Evolutionary conservation across 176 grass and related monocot genomes (phyloP), one percentile per base, ranked within the genome.

Genomic region (Aegilops umbellulata): DNA sequence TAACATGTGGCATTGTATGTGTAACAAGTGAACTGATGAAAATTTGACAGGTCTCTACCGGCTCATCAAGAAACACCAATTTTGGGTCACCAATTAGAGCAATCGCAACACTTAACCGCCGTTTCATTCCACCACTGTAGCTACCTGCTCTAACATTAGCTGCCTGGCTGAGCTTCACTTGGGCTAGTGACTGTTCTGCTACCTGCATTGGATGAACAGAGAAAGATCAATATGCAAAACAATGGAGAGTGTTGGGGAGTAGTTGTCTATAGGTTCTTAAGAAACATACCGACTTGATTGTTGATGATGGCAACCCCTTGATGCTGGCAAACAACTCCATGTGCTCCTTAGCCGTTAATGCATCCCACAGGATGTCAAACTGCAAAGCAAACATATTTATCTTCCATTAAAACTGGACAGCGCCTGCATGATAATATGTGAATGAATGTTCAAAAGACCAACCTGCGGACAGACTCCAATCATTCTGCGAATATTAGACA

Each of bases 311-410:
- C 65, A 98, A 90, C 74, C 97, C 97, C 88, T 96, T 98, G 84
- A 98, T 95, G 35, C 94, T 98, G 23, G 94, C 97, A 92, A 98
- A 98, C 72, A 98, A 69, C 63, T 90, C 84, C 85, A 98, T 70
- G 77, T 98, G 97, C 35, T 98, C 97, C 84, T 87, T 80, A 82
- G 90, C 92, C 65, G 97, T 95, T 80, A 96, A 90, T 90, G 92
- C 94, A 29, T 98, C 97, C 97, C 97, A 98, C 44, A 98, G 81
- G 72, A 96, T 96, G 85, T 98, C 97, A 76, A 98, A 98, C 97
- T 98, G 87, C 58, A 90, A 76, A 80, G 44, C 30, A 35, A 8
- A 55, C 8, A 80, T 71, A 10, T 14, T 72, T 27, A 76, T 83
- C 49, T 22, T 62, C 20, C 10, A 78, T 61, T 79, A 62, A 62